Percentiles rank a stretch among this genome's conserved stretches.
Conservation (phyloP, 192 early-diverging fungal genomes). For the Dissophora globulifera region DNA sequence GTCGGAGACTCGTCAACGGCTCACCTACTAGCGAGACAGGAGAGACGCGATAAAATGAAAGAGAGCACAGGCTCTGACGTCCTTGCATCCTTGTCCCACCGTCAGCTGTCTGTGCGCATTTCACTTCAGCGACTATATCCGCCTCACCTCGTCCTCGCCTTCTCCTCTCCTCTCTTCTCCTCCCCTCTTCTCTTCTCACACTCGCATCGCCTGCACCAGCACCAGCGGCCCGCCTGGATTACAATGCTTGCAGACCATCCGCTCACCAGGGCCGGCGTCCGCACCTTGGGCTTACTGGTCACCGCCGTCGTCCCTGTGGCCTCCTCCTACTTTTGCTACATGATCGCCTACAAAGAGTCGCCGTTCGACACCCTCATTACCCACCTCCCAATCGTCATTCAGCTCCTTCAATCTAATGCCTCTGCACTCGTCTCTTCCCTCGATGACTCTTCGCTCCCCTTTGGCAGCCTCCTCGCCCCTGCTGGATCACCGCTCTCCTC, state of each 20-base stretch:
- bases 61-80: too few species aligned
- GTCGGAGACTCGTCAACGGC: too few species aligned
- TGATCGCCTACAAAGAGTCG: conserved; percentile 39
- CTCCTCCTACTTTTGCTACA: conserved; percentile 27
- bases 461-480: background rate
- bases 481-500: background rate
- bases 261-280: conserved; percentile 28
- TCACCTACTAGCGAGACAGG: too few species aligned
- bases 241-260: conserved; percentile 37
- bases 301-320: conserved; percentile 32
- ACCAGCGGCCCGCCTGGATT: too few species aligned
- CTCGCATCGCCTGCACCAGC: too few species aligned
- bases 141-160: too few species aligned
- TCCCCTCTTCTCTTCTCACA: too few species aligned
- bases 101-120: too few species aligned
- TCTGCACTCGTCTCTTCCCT: background rate
- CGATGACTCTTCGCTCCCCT: background rate
- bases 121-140: too few species aligned
- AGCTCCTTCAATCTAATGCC: conserved; percentile 18
- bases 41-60: too few species aligned
- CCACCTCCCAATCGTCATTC: conserved; percentile 12
- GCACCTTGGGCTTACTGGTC: conserved; percentile 21
- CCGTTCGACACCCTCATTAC: conserved; percentile 25
- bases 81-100: too few species aligned
- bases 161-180: too few species aligned